phyloP scores from a whole-genome alignment of 2,329 filamentous ascomycete species.

The Hymenoscyphus fraxineus region DNA sequence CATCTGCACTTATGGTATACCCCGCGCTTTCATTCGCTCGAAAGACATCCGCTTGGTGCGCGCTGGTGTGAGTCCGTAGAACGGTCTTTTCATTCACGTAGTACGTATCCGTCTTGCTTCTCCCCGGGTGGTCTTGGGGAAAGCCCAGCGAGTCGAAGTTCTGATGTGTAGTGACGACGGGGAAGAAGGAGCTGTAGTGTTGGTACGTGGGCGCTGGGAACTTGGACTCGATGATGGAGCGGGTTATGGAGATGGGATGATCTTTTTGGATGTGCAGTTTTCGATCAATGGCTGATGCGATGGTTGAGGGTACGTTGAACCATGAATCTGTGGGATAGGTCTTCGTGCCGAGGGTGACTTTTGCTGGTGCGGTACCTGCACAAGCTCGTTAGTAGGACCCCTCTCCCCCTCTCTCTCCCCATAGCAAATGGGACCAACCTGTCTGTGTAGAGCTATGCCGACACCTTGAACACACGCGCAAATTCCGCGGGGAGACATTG shows the following conservation, averaged over 20 bases:
- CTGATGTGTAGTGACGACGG: constrained; percentile 77
- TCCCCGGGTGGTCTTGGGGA: constrained; percentile 79
- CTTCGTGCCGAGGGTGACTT: constrained; percentile 40
- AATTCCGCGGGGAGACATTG: constrained; percentile 19
- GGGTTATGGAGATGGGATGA: constrained; percentile 86
- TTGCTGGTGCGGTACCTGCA: constrained; percentile 5
- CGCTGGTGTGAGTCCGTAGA: constrained; percentile 88
- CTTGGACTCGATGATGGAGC: constrained; percentile 84
- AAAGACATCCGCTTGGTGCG: constrained; percentile 84
- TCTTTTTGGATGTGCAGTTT: constrained; percentile 85
- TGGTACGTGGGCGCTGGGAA: constrained; percentile 72
- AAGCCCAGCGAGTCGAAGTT: constrained; percentile 99
- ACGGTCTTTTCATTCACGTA: constrained; percentile 85
- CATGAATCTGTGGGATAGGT: constrained; percentile 69
- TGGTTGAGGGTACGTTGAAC: constrained; percentile 78
- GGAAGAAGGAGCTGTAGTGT: constrained; percentile 74
- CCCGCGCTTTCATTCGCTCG: constrained; percentile 67
- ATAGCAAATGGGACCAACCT: constrained; percentile 20
- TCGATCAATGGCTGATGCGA: constrained; percentile 69
- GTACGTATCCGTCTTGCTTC: constrained; percentile 87
- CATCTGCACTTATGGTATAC: constrained; percentile 89
- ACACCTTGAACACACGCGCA: constrained; percentile 28
- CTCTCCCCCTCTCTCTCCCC: neutral
- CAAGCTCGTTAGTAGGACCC: constrained; percentile 1
- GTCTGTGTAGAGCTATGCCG: constrained; percentile 25